A percentile compares a stretch with the other conserved stretches of the same genome.
These are phyloP conservation scores for Persicaria maculosa DNA, from an alignment of 148 eudicot genomes.

Conservation along the genomic window DNA sequence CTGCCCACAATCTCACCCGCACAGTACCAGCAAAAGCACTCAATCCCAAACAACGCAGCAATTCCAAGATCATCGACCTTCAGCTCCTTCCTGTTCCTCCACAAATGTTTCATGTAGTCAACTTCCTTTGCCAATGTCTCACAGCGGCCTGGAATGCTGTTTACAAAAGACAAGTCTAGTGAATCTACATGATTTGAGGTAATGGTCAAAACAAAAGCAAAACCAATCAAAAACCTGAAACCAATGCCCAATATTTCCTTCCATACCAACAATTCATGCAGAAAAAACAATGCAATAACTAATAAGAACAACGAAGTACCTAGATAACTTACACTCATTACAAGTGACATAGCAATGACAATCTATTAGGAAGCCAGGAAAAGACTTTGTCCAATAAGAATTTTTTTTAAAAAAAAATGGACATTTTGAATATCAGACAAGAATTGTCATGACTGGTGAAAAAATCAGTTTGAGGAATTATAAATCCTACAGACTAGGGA, in stretches of 20 bases:
- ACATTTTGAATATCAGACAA: neutral
- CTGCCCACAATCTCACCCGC: constrained; percentile 54
- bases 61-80: constrained; percentile 42
- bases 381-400: neutral
- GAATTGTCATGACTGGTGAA: neutral
- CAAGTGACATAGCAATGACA: neutral
- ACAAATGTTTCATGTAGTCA: constrained; percentile 32
- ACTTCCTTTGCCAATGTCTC: constrained; percentile 42
- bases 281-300: neutral
- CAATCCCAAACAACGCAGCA: constrained; percentile 40
- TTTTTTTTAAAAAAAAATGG: too few relatives aligned
- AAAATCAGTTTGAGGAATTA: neutral
- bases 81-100: constrained; percentile 38
- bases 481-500: neutral
- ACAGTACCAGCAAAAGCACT: constrained; percentile 53
- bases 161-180: neutral
- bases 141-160: constrained; percentile 33
- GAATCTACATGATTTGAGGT: neutral
- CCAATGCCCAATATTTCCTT: neutral
- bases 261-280: neutral
- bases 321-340: too few relatives aligned
- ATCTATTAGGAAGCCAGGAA: neutral
- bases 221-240: neutral
- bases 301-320: too few relatives aligned
- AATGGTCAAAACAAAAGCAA: neutral